These are phyloP conservation scores for barrel medic (Medicago truncatula) DNA, from an alignment of 306 rosid genomes.

Conservation along the genomic window MtrunA17r5.0-ANR NC_053044.1:39419501-39420000, in stretches of 20 bases:
- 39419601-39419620: constrained; percentile 37
- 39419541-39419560: constrained; percentile 65
- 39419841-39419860: no score
- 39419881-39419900: no score
- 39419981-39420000: no score
- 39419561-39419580: constrained; percentile 62
- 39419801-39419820: background rate
- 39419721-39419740: background rate
- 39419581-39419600: constrained; percentile 55
- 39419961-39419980: no score
- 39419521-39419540: constrained; percentile 47
- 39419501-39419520: constrained; percentile 58
- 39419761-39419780: no score
- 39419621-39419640: constrained; percentile 66
- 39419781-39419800: no score
- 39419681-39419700: constrained; percentile 24
- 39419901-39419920: no score
- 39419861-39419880: no score
- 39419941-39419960: no score
- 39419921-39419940: no score
- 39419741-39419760: background rate
- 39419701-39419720: background rate
- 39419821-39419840: no score
- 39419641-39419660: constrained; percentile 69
- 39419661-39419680: constrained; percentile 52